phyloP scores from a whole-genome alignment of 495 filamentous ascomycete species.

The Lophium mytilinum region DNA sequence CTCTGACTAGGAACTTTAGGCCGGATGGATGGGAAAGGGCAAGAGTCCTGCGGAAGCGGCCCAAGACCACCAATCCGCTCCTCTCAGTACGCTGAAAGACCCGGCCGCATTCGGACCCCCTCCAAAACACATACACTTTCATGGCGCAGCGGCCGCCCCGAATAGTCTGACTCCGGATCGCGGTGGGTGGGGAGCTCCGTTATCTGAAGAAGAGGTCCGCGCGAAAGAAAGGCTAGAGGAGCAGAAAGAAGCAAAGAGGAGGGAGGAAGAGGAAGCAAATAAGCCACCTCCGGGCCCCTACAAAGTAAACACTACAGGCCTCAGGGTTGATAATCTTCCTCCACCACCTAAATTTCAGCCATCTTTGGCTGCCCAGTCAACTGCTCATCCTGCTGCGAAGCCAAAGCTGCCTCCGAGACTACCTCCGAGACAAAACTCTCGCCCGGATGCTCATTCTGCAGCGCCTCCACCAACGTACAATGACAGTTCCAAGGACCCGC shows the following conservation, averaged over 20 bases:
- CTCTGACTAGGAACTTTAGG: constrained; percentile 18
- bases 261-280: constrained; percentile 33
- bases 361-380: constrained; percentile 40
- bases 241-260: constrained; percentile 2
- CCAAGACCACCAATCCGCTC: constrained; percentile 50
- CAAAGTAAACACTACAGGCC: constrained; percentile 59
- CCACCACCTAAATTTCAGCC: constrained; percentile 55
- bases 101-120: constrained; percentile 79
- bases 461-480: constrained; percentile 50
- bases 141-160: constrained; percentile 40
- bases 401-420: constrained; percentile 63
- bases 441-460: constrained; percentile 37
- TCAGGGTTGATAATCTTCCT: constrained; percentile 60
- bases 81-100: constrained; percentile 72
- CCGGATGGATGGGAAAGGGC: constrained; percentile 37
- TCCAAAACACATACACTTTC: constrained; percentile 58
- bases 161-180: constrained; percentile 43
- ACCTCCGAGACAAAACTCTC: constrained; percentile 58
- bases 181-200: constrained; percentile 42
- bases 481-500: constrained; percentile 27
- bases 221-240: constrained; percentile 28
- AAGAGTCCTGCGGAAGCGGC: constrained; percentile 34
- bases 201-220: constrained; percentile 37
- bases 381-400: constrained; percentile 32
- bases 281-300: constrained; percentile 58